A percentile compares a stretch with the other conserved stretches of the same genome.
phyloP scores from a whole-genome alignment of 441 rosid species.

The Bocquillonia castaneifolia region DNA sequence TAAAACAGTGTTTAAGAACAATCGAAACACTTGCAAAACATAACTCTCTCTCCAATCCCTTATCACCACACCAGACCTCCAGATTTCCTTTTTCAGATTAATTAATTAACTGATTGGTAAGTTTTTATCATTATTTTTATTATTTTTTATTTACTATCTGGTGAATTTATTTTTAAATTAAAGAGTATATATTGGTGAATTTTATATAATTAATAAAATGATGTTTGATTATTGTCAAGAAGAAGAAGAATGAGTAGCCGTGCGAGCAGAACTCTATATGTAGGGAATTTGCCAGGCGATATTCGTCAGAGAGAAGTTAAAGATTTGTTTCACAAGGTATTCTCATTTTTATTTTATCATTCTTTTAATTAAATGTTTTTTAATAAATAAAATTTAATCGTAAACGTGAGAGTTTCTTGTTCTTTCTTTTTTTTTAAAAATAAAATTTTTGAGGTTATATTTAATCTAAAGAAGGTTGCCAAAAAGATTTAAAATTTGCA shows the following conservation, averaged over 20 bases:
- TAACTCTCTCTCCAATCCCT: too few relatives aligned
- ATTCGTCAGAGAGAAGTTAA: conserved; percentile 74
- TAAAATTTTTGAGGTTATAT: too few relatives aligned
- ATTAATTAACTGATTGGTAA: too few relatives aligned
- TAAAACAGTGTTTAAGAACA: conserved; percentile 20
- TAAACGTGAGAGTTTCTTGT: neutral
- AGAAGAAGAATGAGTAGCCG: conserved; percentile 55
- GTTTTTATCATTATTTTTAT: too few relatives aligned
- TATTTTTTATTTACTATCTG: neutral
- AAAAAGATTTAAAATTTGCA: too few relatives aligned
- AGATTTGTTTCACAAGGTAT: conserved; percentile 84
- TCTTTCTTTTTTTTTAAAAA: too few relatives aligned
- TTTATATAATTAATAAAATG: too few relatives aligned
- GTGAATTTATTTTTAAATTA: neutral
- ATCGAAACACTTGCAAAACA: conserved; percentile 2
- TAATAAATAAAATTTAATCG: neutral
- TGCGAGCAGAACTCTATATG: conserved; percentile 70
- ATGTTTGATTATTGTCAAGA: conserved; percentile 1
- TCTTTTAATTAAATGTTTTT: neutral
- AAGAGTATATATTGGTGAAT: too few relatives aligned
- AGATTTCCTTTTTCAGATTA: too few relatives aligned
- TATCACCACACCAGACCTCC: too few relatives aligned
- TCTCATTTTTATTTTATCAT: neutral
- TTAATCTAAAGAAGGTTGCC: too few relatives aligned
- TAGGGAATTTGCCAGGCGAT: conserved; percentile 84